Conservation (phyloP, 1,284 basidiomycete species). For the Ganoderma lucidum region DNA sequence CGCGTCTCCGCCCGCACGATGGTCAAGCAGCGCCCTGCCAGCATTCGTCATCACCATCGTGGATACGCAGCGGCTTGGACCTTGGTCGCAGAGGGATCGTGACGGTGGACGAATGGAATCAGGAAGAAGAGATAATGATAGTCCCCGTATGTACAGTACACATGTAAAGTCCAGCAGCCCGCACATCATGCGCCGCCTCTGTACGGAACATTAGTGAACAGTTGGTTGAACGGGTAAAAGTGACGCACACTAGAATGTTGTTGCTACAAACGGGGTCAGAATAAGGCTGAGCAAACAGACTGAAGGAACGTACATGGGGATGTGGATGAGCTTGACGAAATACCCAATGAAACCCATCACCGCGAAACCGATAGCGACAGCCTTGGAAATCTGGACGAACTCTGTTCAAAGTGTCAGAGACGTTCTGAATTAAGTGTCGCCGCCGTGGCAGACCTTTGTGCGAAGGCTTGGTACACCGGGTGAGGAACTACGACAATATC, state of each 20-base stretch:
- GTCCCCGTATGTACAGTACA: conserved; percentile 36
- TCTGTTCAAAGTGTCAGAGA: conserved; percentile 56
- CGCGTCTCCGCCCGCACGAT: not conserved
- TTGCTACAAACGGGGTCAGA: conserved; percentile 64
- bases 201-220: conserved; percentile 14
- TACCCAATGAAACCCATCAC: conserved; percentile 99
- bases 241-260: conserved; percentile 92
- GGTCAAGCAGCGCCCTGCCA: not conserved
- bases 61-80: not conserved
- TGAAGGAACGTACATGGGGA: conserved; percentile 82
- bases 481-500: conserved; percentile 77
- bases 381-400: conserved; percentile 91
- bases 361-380: conserved; percentile 93
- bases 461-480: conserved; percentile 97
- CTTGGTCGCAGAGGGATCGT: not conserved
- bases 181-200: conserved; percentile 64
- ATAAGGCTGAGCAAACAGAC: conserved; percentile 10
- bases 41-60: not conserved
- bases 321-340: conserved; percentile 95
- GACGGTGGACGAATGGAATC: conserved; percentile 2
- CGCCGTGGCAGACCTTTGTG: conserved; percentile 74
- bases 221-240: not conserved
- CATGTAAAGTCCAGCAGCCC: conserved; percentile 22
- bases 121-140: conserved; percentile 29
- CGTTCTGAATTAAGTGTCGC: not conserved